Evolutionary conservation across 192 early-diverging fungal species (phyloP).

Genomic region (Podila minutissima): DNA sequence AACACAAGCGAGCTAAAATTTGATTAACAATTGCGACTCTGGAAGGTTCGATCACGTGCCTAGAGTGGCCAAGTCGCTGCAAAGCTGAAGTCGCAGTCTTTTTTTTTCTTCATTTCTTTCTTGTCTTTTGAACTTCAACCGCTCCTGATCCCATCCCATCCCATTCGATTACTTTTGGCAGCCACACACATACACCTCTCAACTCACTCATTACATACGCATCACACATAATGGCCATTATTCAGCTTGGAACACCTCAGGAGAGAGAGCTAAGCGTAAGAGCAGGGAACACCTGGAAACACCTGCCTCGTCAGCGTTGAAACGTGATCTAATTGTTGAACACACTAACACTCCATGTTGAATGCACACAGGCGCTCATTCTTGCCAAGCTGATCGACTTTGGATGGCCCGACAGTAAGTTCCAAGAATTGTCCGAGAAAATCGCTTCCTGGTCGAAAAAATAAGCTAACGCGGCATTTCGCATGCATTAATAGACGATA

Average conservation of each 20-base stretch:
- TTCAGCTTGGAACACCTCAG: constrained; percentile 38
- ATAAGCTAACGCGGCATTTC: not conserved
- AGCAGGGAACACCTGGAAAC: not conserved
- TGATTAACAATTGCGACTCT: too few relatives aligned
- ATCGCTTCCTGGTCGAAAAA: not conserved
- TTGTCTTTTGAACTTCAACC: too few relatives aligned
- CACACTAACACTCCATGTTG: not conserved
- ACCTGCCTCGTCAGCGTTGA: not conserved
- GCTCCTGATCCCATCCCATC: too few relatives aligned
- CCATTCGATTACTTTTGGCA: too few relatives aligned
- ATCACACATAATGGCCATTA: constrained; percentile 18
- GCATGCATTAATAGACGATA: constrained; percentile 11
- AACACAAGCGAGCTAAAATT: too few relatives aligned
- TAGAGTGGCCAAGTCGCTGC: too few relatives aligned
- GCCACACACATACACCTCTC: too few relatives aligned
- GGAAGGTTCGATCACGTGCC: too few relatives aligned
- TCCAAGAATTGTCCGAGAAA: not conserved
- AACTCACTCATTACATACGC: too few relatives aligned
- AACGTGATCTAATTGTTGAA: not conserved
- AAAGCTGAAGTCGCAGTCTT: too few relatives aligned
- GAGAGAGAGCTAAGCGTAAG: constrained; percentile 35
- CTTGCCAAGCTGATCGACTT: constrained; percentile 32
- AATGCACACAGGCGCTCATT: constrained; percentile 10
- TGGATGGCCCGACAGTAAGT: constrained; percentile 41
- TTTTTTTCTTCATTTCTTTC: too few relatives aligned